Evolutionary conservation across 2,329 filamentous ascomycete genomes (phyloP).

Genomic region (Hypoxylon sp.): DNA sequence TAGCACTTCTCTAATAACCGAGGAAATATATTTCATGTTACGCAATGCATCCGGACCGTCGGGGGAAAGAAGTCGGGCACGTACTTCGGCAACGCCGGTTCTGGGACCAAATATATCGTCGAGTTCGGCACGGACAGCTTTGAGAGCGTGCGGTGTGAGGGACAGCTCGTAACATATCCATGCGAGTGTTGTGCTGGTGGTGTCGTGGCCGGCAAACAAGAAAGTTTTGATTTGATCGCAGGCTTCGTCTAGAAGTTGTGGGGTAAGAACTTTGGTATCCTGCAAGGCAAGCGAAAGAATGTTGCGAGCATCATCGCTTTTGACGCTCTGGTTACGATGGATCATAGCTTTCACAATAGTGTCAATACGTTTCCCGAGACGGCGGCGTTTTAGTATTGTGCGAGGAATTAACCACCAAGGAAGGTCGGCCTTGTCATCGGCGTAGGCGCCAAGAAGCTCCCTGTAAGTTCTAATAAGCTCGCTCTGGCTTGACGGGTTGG

Average conservation of each 20-base stretch:
- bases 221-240: slow-evolving; percentile 44
- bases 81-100: slow-evolving; percentile 8
- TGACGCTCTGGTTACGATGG: too few species aligned
- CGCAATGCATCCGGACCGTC: slow-evolving; percentile 11
- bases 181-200: slow-evolving; percentile 33
- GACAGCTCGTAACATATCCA: slow-evolving; percentile 44
- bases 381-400: too few species aligned
- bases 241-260: slow-evolving; percentile 32
- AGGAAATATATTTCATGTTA: slow-evolving; percentile 29
- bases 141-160: slow-evolving; percentile 31
- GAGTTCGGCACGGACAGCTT: slow-evolving; percentile 37
- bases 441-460: too few species aligned
- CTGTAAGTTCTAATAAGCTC: too few species aligned
- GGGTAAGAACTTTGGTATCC: slow-evolving; percentile 23
- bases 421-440: too few species aligned
- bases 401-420: too few species aligned
- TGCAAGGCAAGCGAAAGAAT: slow-evolving; percentile 39
- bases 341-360: too few species aligned
- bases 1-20: slow-evolving; percentile 43
- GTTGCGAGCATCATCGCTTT: slow-evolving; percentile 9
- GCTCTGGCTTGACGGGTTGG: background rate
- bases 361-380: too few species aligned
- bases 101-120: slow-evolving; percentile 32
- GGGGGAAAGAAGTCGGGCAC: slow-evolving; percentile 6
- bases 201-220: slow-evolving; percentile 46